Evolutionary conservation across 1,139 yeast species (phyloP).

Genomic region (Kodamaea arcana): DNA sequence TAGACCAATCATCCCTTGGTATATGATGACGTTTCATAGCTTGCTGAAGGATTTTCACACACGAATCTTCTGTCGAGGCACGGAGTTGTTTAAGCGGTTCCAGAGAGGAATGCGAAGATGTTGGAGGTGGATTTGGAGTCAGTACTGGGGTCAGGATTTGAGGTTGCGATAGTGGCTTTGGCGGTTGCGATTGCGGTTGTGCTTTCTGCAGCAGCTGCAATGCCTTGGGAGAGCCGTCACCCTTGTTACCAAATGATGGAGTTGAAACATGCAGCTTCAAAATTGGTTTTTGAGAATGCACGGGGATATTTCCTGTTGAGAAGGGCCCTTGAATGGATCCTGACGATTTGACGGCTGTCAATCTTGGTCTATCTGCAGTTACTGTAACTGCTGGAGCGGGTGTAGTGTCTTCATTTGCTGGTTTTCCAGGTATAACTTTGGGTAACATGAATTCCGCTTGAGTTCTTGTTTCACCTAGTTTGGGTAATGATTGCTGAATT

Average conservation of each 20-base stretch:
- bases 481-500: conserved; percentile 27
- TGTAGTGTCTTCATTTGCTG: conserved; percentile 2
- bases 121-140: not conserved
- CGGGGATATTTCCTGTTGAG: not conserved
- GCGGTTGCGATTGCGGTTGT: not conserved
- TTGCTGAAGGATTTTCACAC: conserved; percentile 81
- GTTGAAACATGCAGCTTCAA: conserved; percentile 1
- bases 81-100: conserved; percentile 85
- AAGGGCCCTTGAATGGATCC: conserved; percentile 12
- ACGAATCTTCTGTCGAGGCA: conserved; percentile 89
- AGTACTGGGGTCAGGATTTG: not conserved
- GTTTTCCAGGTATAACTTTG: conserved; percentile 9
- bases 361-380: conserved; percentile 21
- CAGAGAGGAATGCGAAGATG: conserved; percentile 9
- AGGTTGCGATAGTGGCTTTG: not conserved
- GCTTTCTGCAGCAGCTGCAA: not conserved
- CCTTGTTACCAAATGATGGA: not conserved
- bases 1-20: conserved; percentile 78
- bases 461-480: conserved; percentile 13
- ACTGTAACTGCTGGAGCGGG: conserved; percentile 1
- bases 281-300: not conserved
- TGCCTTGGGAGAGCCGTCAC: not conserved
- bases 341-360: conserved; percentile 30
- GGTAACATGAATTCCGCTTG: conserved; percentile 13
- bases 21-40: conserved; percentile 87